phyloP scores from a whole-genome alignment of 2,329 filamentous ascomycete genomes.

The Diaporthe australafricana region DNA sequence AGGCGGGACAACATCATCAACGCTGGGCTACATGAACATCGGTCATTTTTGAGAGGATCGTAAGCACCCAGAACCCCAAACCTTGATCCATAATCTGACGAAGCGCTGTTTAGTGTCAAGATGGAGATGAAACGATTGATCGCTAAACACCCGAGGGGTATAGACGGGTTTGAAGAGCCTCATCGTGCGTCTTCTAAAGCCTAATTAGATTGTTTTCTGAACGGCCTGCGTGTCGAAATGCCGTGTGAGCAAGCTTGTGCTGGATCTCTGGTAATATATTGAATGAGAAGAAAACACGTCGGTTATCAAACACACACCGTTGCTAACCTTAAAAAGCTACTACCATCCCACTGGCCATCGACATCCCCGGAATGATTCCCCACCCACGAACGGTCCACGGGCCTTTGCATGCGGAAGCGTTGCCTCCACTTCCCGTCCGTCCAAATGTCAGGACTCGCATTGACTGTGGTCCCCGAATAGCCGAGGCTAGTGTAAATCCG shows the following conservation, averaged over 20 bases:
- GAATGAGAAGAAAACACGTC: too few species aligned
- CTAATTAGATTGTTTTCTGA: not conserved
- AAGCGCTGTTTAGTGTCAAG: not conserved
- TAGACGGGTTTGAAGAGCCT: not conserved
- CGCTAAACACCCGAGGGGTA: not conserved
- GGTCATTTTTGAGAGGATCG: not conserved
- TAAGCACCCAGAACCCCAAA: not conserved
- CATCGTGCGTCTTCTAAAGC: too few species aligned
- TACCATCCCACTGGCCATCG: too few species aligned
- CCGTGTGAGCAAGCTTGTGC: too few species aligned
- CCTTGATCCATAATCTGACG: not conserved
- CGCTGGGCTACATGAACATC: not conserved
- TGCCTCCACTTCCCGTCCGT: slow-evolving; percentile 1
- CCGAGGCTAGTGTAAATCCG: slow-evolving; percentile 15
- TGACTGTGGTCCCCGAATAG: not conserved
- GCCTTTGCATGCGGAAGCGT: not conserved
- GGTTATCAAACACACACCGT: too few species aligned
- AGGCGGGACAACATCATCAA: slow-evolving; percentile 9
- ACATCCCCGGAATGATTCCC: too few species aligned
- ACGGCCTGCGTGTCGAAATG: too few species aligned
- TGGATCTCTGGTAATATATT: too few species aligned
- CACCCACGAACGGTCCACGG: too few species aligned
- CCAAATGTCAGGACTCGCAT: not conserved
- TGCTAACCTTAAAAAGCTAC: too few species aligned
- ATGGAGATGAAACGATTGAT: not conserved